Evolutionary conservation across 164 flowering plant species (phyloP).

Genomic region (Akebia trifoliata): DNA sequence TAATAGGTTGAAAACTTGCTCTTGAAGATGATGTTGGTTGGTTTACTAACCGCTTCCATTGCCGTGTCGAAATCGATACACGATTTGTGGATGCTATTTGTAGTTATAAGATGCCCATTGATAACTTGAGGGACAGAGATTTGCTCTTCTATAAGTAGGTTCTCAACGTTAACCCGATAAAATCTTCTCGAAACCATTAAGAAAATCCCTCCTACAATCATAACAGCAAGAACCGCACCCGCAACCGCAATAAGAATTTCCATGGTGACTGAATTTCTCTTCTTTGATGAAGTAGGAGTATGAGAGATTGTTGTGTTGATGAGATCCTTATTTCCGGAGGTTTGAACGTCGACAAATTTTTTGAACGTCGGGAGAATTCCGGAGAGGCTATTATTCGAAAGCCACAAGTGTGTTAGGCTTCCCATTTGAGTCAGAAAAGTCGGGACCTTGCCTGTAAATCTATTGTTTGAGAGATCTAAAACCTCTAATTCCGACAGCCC

Average conservation of each 20-base stretch:
- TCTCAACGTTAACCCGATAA: too few relatives aligned
- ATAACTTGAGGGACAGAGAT: too few relatives aligned
- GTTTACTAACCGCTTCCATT: slow-evolving; percentile 44
- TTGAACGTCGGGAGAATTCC: slow-evolving; percentile 47
- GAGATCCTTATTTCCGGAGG: slow-evolving; percentile 35
- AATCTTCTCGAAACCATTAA: slow-evolving; percentile 31
- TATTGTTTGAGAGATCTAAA: slow-evolving; percentile 66
- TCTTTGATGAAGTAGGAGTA: slow-evolving; percentile 11
- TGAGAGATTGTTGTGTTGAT: not conserved
- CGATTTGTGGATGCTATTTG: slow-evolving; percentile 43
- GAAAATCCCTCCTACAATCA: slow-evolving; percentile 16
- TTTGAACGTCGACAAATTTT: slow-evolving; percentile 7
- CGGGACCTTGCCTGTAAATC: slow-evolving; percentile 54
- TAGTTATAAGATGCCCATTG: slow-evolving; percentile 38
- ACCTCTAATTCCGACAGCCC: slow-evolving; percentile 35
- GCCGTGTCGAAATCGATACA: slow-evolving; percentile 50
- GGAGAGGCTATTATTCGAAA: slow-evolving; percentile 52
- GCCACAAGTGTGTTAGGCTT: slow-evolving; percentile 37
- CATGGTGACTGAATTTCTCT: slow-evolving; percentile 21
- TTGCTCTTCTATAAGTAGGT: too few relatives aligned
- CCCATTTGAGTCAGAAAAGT: slow-evolving; percentile 18
- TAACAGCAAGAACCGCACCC: slow-evolving; percentile 27
- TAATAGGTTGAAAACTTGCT: slow-evolving; percentile 64
- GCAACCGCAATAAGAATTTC: slow-evolving; percentile 27
- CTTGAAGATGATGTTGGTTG: slow-evolving; percentile 41